Percentiles rank a stretch among this genome's conserved stretches.
phyloP scores from a whole-genome alignment of 306 rosid species.

The Geum urbanum region DNA sequence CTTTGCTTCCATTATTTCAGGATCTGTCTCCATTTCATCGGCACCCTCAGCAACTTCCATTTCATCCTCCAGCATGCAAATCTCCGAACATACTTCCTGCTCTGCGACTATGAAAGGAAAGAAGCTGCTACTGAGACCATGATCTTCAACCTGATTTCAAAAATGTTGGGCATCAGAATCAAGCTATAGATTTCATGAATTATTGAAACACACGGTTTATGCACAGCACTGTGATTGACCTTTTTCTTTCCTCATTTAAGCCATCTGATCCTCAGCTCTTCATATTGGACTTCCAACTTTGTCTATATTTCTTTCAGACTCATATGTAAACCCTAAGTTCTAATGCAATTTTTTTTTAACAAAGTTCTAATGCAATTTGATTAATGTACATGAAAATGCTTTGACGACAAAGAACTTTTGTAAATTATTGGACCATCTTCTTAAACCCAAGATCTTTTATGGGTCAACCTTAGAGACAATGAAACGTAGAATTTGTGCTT shows the following conservation, averaged over 20 bases:
- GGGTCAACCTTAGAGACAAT: not conserved
- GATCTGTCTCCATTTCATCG: conserved; percentile 9
- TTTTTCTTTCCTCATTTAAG: not conserved
- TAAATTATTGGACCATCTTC: not conserved
- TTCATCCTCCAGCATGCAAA: conserved; percentile 52
- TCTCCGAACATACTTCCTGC: conserved; percentile 74
- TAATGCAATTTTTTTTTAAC: not conserved
- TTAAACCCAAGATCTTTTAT: not conserved
- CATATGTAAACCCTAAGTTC: not conserved
- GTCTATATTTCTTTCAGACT: not conserved
- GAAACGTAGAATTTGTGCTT: not conserved
- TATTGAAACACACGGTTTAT: not conserved
- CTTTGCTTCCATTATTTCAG: conserved; percentile 47
- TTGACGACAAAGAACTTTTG: not conserved
- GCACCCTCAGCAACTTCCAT: conserved; percentile 46
- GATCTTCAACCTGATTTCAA: conserved; percentile 64
- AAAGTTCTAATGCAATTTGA: not conserved
- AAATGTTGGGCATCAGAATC: not conserved
- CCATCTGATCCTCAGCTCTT: not conserved
- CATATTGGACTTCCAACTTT: not conserved
- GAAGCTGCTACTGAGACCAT: conserved; percentile 70
- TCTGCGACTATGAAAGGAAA: conserved; percentile 87
- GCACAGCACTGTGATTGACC: not conserved
- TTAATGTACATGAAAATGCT: not conserved
- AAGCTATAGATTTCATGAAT: not conserved